A percentile compares a stretch with the other conserved stretches of the same genome.
Conservation (phyloP, 768 basidiomycete species). For the Neoboletus magnificus region DNA sequence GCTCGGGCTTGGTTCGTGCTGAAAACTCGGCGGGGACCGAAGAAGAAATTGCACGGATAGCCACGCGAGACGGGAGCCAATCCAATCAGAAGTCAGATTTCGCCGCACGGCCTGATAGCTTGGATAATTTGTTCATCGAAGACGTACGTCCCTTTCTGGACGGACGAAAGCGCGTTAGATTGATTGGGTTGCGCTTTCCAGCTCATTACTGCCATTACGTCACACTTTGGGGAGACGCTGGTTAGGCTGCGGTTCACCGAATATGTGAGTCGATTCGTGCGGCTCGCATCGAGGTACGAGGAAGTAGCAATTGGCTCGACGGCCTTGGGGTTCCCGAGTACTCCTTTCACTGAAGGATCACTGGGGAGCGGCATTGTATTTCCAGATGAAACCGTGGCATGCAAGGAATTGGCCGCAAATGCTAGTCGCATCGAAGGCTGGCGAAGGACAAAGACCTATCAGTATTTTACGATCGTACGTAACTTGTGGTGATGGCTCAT, state of each 20-base stretch:
- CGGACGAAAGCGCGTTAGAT: neutral
- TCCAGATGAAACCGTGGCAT: conserved; percentile 60
- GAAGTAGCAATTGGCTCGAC: conserved; percentile 74
- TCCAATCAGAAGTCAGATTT: conserved; percentile 53
- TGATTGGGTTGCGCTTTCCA: neutral
- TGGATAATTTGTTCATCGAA: conserved; percentile 88
- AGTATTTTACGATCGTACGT: conserved; percentile 65
- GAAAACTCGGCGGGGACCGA: conserved; percentile 63
- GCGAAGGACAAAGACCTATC: conserved; percentile 80
- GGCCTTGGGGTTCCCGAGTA: conserved; percentile 67
- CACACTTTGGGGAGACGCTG: conserved; percentile 86
- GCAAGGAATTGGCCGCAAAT: conserved; percentile 71
- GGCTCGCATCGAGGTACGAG: conserved; percentile 88
- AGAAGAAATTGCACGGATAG: conserved; percentile 61
- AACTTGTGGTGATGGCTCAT: neutral
- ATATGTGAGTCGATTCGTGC: conserved; percentile 82
- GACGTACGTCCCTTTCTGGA: conserved; percentile 57
- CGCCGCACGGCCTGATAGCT: conserved; percentile 52
- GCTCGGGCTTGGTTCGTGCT: conserved; percentile 61
- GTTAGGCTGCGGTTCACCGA: conserved; percentile 89
- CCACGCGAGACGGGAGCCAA: conserved; percentile 49
- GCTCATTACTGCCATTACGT: conserved; percentile 84
- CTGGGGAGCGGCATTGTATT: conserved; percentile 85
- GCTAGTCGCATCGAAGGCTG: conserved; percentile 90
- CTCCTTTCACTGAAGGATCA: conserved; percentile 41